Evolutionary conservation across 2,329 filamentous ascomycete species (phyloP).

Genomic region (Aspergillus tanneri): DNA sequence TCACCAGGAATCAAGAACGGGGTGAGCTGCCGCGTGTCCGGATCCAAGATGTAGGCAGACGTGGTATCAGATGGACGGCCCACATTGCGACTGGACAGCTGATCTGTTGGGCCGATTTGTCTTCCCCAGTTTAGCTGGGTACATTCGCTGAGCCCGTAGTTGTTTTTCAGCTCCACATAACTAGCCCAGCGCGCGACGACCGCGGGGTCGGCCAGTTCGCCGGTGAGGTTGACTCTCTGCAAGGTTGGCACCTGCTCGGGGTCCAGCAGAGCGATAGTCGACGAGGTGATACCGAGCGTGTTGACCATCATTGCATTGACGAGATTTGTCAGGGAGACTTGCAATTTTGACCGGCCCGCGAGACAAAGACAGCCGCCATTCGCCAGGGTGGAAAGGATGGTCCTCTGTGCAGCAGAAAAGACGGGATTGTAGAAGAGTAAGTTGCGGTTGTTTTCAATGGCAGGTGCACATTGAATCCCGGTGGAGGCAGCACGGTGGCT

Average conservation of each 20-base stretch:
- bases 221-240: constrained; percentile 12
- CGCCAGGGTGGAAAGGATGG: constrained; percentile 12
- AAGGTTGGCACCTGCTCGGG: constrained; percentile 11
- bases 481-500: constrained; percentile 6
- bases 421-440: constrained; percentile 16
- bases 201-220: constrained; percentile 10
- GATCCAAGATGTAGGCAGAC: constrained; percentile 12
- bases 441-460: neutral
- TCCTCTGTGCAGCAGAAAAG: constrained; percentile 18
- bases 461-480: neutral
- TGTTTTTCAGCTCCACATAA: constrained; percentile 14
- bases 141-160: constrained; percentile 21
- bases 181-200: constrained; percentile 12
- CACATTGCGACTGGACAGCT: constrained; percentile 5
- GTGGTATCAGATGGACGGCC: constrained; percentile 17
- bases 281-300: constrained; percentile 13
- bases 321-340: constrained; percentile 2
- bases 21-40: constrained; percentile 9
- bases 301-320: constrained; percentile 13
- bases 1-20: constrained; percentile 16
- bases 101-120: neutral
- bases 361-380: constrained; percentile 12
- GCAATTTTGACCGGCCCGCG: constrained; percentile 6
- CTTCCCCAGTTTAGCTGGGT: constrained; percentile 16
- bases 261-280: constrained; percentile 9